Evolutionary conservation across 2,329 filamentous ascomycete genomes (phyloP), one percentile per base, ranked within the genome.

Genomic region (Microascus cirrosus): DNA sequence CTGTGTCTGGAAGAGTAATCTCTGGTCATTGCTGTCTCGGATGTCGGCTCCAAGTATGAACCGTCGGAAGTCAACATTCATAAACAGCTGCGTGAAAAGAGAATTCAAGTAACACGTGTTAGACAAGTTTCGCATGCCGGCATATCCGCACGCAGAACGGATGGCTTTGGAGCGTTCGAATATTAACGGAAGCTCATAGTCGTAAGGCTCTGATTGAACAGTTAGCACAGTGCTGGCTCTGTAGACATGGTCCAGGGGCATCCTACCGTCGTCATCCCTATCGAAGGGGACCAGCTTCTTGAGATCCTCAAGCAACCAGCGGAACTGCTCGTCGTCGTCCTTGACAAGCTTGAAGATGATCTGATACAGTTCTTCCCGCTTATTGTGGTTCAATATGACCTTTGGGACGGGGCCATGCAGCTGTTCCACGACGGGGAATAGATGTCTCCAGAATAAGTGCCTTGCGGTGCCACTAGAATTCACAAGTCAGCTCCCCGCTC

Each of bases 71-170:
- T 84, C 80, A 18, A 89, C 74, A 67, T 99, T 97, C 90, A 96
- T 97, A 75, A 93, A 99, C 0, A 99, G 81, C 67, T 99, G 94
- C 0, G 91, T 93, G 60, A 97, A 80, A 0, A 99, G 76, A 0
- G 94, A 97, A 69, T 99, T 99, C 67, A 97, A 81, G 68, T 99
- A 99, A 71, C 94, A 99, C 0, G 95, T 97, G 68, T 96, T 96
- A 11, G 90, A 94, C 18, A 96, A 79, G 65, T 99, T 99, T 59
- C 81, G 81, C n/a, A 99, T 72, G 1, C 94, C 94, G n/a, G 88
- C 84, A 68, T 95, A 95, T 22, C 90, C 91, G 61, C 88, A 88
- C 1, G 82, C 73, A 1, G 89, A 84, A 61, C 90, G 84, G n/a
- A 95, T 80, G 18, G 83, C 81, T 65, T 82, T 85, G 45, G 71